Conservation (phyloP, 2,329 filamentous ascomycete genomes). For the Celoporthe dispersa region DNA sequence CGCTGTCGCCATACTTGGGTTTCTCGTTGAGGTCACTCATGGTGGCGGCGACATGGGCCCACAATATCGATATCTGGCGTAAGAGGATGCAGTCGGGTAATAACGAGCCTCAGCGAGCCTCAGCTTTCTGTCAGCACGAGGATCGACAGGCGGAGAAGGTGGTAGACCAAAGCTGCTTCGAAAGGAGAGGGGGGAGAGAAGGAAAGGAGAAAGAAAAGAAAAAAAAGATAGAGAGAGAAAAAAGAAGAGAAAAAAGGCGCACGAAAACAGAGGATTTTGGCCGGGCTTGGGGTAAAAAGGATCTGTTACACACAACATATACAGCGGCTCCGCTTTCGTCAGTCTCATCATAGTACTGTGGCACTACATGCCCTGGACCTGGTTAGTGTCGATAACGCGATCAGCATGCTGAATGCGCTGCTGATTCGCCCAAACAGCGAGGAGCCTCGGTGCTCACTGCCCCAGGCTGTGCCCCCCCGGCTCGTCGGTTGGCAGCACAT, state of each 20-base stretch:
- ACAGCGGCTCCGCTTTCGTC: neutral
- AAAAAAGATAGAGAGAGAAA: no score
- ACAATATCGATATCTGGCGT: neutral
- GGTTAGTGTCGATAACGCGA: neutral
- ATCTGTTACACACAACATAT: neutral
- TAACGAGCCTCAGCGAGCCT: neutral
- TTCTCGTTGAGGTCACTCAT: conserved; percentile 24
- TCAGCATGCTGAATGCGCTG: neutral
- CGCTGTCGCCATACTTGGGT: conserved; percentile 20
- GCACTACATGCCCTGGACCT: neutral
- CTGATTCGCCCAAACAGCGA: neutral
- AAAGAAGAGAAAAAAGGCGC: neutral
- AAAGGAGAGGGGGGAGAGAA: neutral
- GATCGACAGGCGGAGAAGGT: neutral
- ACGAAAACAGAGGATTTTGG: neutral
- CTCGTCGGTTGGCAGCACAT: neutral
- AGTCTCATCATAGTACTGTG: neutral
- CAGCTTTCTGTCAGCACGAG: neutral
- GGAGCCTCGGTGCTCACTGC: no score
- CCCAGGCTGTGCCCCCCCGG: neutral
- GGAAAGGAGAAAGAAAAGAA: neutral
- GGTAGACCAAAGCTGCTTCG: neutral
- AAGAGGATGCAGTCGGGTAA: neutral
- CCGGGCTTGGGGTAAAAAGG: neutral
- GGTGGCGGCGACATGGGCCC: conserved; percentile 2